Evolutionary conservation across 176 grass and related monocot genomes (phyloP), one percentile per base, ranked within the genome.

Genomic region (Musa beccarii): DNA sequence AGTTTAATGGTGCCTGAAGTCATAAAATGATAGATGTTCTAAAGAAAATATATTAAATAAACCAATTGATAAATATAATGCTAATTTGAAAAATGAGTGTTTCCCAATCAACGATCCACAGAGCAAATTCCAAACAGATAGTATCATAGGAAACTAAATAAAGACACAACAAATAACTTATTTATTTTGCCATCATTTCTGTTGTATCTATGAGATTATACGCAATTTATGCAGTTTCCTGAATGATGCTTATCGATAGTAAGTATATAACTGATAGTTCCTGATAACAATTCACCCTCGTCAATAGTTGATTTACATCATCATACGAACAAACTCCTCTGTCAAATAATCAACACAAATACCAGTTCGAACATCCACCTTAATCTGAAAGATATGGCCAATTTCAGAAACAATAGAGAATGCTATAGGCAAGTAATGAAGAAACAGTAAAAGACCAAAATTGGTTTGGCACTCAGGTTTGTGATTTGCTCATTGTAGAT

Each of bases 401-500:
- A 79, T 80, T 87, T 23, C 16, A 83, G 72, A 80, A 68, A 49
- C n/a, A 64, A 65, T 59, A 24, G n/a, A 64, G 20, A 50, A 9
- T 11, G 9, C 12, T 2, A 4, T 4, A 2, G 19, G 29, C 14
- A 53, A 20, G 19, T 12, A 34, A 51, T 43, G 63, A 20, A 29
- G 65, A 85, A 82, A 53, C 4, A 25, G 68, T 51, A 75, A 43
- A 9, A 43, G 34, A 80, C 29, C 26, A 9, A 17, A 19, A 8
- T 80, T 78, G 83, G 8, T 21, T 59, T 72, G 82, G 78, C 75
- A 99, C 95, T 91, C 74, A 99, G 93, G 82, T 99, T 90, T 54
- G 95, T 99, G 75, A 99, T 99, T 81, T 99, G 90, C 64, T 99
- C 95, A 84, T 99, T 99, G 66, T 99, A 92, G 29, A 99, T 99